Conservation (phyloP, 805 yeast species). For the Pichia thaimueangensis region DNA sequence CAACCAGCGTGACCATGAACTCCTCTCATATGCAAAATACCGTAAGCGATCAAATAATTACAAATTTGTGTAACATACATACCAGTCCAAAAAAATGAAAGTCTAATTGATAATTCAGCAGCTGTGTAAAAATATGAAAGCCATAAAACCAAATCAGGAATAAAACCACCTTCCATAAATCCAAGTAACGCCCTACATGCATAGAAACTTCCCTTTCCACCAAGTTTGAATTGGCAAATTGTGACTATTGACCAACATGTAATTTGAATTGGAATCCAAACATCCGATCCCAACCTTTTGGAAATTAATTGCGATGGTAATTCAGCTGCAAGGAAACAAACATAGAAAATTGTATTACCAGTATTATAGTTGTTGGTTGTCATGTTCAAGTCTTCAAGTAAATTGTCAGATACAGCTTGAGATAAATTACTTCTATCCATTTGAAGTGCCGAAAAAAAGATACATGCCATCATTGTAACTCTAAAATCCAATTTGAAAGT, state of each 20-base stretch:
- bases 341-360: slow-evolving; percentile 49
- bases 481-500: slow-evolving; percentile 47
- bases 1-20: slow-evolving; percentile 44
- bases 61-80: slow-evolving; percentile 41
- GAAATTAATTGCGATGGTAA: slow-evolving; percentile 61
- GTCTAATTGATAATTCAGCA: slow-evolving; percentile 50
- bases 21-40: slow-evolving; percentile 45
- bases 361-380: slow-evolving; percentile 53
- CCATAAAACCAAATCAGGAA: slow-evolving; percentile 59
- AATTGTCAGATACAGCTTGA: slow-evolving; percentile 50
- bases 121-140: slow-evolving; percentile 60
- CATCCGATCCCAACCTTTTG: slow-evolving; percentile 57
- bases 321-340: slow-evolving; percentile 51
- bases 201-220: slow-evolving; percentile 36
- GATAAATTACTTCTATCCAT: slow-evolving; percentile 51
- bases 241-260: slow-evolving; percentile 52
- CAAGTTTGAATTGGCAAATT: slow-evolving; percentile 42
- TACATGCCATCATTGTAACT: slow-evolving; percentile 51
- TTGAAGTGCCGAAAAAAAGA: slow-evolving; percentile 54
- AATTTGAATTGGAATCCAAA: slow-evolving; percentile 57
- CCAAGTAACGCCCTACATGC: slow-evolving; percentile 49
- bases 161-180: slow-evolving; percentile 61
- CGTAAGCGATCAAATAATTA: slow-evolving; percentile 43
- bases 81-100: slow-evolving; percentile 56
- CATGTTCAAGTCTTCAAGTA: slow-evolving; percentile 45